A percentile compares a stretch with the other conserved stretches of the same genome.
phyloP scores from a whole-genome alignment of 495 filamentous ascomycete genomes.

The Penicillium ucsense region DNA sequence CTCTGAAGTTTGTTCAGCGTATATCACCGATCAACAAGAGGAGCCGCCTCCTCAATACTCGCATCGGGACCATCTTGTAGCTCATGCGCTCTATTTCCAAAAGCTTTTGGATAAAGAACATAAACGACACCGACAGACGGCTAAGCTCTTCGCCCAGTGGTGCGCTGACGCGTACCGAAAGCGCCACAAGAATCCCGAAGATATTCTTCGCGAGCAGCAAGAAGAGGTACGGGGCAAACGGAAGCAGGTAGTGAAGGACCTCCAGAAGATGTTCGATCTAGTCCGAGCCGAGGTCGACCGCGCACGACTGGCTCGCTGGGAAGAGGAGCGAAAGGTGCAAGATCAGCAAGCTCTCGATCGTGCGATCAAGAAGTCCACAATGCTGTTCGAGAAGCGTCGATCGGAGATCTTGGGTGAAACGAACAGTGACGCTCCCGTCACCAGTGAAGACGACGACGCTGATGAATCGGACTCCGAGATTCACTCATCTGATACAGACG shows the following conservation, averaged over 20 bases:
- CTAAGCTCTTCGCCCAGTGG: slow-evolving; percentile 35
- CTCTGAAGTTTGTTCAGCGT: slow-evolving; percentile 59
- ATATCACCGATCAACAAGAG: slow-evolving; percentile 63
- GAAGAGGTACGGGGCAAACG: slow-evolving; percentile 48
- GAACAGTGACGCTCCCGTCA: slow-evolving; percentile 30
- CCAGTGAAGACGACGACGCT: slow-evolving; percentile 39
- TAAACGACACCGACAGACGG: slow-evolving; percentile 51
- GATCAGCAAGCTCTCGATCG: slow-evolving; percentile 76
- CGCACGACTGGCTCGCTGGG: slow-evolving; percentile 63
- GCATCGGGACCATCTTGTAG: slow-evolving; percentile 75
- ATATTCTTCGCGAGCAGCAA: slow-evolving; percentile 38
- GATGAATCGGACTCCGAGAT: slow-evolving; percentile 31
- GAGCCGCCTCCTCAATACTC: slow-evolving; percentile 69
- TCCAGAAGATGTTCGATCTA: slow-evolving; percentile 71
- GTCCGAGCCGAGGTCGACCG: slow-evolving; percentile 66
- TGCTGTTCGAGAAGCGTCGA: slow-evolving; percentile 45
- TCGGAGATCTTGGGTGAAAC: slow-evolving; percentile 41
- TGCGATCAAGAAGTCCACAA: slow-evolving; percentile 62
- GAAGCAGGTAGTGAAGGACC: slow-evolving; percentile 57
- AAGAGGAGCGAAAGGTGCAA: slow-evolving; percentile 71
- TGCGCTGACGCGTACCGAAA: slow-evolving; percentile 39
- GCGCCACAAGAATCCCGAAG: slow-evolving; percentile 36
- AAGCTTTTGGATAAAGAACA: slow-evolving; percentile 68
- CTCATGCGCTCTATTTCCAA: slow-evolving; percentile 72
- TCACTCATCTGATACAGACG: slow-evolving; percentile 29